A percentile compares a stretch with the other conserved stretches of the same genome.
These are phyloP conservation scores for Saccharomycopsis crataegensis DNA, from an alignment of 1,139 yeast genomes.

Conservation along the genomic window DNA sequence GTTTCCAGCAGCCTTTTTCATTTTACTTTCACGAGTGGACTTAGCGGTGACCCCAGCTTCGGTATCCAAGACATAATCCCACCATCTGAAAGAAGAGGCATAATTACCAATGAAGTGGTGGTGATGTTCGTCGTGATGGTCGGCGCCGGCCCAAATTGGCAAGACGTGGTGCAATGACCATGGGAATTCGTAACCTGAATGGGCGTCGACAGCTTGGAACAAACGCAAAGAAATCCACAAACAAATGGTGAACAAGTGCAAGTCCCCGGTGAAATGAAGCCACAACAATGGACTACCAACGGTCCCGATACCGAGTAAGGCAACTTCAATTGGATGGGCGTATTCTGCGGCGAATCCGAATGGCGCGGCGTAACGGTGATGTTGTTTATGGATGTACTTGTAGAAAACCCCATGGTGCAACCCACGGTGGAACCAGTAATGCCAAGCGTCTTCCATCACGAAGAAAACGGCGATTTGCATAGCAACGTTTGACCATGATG, in stretches of 20 bases:
- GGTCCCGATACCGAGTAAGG: conserved; percentile 86
- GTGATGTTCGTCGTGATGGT: conserved; percentile 95
- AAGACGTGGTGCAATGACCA: conserved; percentile 87
- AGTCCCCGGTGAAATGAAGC: conserved; percentile 53
- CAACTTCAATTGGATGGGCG: conserved; percentile 91
- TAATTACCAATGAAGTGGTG: conserved; percentile 89
- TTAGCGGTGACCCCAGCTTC: conserved; percentile 74
- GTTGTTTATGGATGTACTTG: conserved; percentile 90
- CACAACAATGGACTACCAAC: conserved; percentile 84
- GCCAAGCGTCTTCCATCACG: conserved; percentile 89
- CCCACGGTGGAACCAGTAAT: conserved; percentile 86
- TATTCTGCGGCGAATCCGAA: conserved; percentile 95
- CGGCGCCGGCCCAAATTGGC: conserved; percentile 98
- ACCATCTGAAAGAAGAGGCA: conserved; percentile 90
- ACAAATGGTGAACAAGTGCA: conserved; percentile 79
- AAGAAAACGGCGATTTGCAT: conserved; percentile 69
- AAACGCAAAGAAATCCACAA: conserved; percentile 84
- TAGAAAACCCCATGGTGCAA: conserved; percentile 82
- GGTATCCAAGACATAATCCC: conserved; percentile 79
- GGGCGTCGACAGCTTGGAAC: conserved; percentile 93
- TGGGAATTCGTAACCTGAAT: conserved; percentile 96
- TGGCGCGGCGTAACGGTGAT: conserved; percentile 95
- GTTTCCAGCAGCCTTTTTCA: conserved; percentile 43
- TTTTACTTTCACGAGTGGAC: conserved; percentile 49
- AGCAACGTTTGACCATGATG: conserved; percentile 47